Base-by-base conservation (phyloP, 345 rosid species). In the Citrus trifoliata region DNA sequence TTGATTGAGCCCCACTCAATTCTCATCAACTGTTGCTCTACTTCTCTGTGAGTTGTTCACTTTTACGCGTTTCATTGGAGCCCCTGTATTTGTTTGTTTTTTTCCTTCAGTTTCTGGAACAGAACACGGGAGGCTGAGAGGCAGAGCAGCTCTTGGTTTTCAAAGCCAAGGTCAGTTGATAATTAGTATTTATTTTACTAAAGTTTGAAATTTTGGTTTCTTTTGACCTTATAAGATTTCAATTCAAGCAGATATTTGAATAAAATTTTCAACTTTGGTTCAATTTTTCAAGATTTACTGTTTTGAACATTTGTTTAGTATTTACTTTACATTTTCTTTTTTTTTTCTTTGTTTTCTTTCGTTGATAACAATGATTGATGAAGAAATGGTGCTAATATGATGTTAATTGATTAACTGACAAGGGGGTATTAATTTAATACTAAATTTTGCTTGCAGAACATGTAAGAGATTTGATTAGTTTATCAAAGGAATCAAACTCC, bases 391-490 rank as follows among this genome's bases (percentile, higher is more conserved):
- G 28, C 25, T 73, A 63, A 19, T 51, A 51, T 18, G 42, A 25
- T 48, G 38, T 62, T 62, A 35, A 61, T 40, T 22, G 38, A 40
- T 27, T n/a, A 30, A 30, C 42, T 18, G 19, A 14, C 48, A 64
- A 51, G 70, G 14, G 24, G 77, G 37, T 56, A 18, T 66, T 48
- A 71, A 69, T 75, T 42, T 67, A 74, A 19, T 76, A 32, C 46
- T 62, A 46, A 79, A 62, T 51, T 78, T 79, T 46, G 67, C n/a
- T 63, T 71, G 80, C 74, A 67, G 59, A 51, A 60, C 33, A 58
- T 79, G 60, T 71, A 55, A 51, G 67, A 60, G 76, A 67, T 40
- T 64, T 70, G 82, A 58, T 59, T 32, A 35, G 24, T 48, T 62
- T 40, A 30, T 32, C 53, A 67, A 42, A n/a, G 62, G 76, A 76